phyloP scores from a whole-genome alignment of 805 yeast genomes.

The Metschnikowia lachancei region DNA sequence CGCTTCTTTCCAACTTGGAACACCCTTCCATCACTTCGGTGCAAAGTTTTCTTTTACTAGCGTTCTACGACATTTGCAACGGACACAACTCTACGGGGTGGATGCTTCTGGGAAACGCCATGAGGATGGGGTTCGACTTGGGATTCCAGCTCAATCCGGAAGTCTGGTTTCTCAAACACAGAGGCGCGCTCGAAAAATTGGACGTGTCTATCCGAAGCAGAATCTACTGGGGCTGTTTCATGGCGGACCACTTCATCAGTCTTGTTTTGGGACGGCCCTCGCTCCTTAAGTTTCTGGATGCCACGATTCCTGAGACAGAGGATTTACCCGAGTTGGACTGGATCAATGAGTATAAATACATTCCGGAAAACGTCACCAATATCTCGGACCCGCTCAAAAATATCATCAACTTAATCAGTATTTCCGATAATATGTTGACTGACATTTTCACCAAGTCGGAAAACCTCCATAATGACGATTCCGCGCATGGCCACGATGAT shows the following conservation, averaged over 20 bases:
- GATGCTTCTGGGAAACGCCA: slow-evolving; percentile 61
- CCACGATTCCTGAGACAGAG: slow-evolving; percentile 58
- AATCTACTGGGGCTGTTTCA: slow-evolving; percentile 64
- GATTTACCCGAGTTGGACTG: slow-evolving; percentile 60
- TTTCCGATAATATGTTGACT: slow-evolving; percentile 45
- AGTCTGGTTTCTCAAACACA: slow-evolving; percentile 50
- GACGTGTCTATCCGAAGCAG: slow-evolving; percentile 57
- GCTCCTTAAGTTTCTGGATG: slow-evolving; percentile 51
- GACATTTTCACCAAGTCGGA: slow-evolving; percentile 44
- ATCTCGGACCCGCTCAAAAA: slow-evolving; percentile 45
- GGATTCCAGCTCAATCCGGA: slow-evolving; percentile 63
- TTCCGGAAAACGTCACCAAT: slow-evolving; percentile 28
- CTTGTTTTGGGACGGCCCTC: slow-evolving; percentile 59
- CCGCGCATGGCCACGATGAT: slow-evolving; percentile 30
- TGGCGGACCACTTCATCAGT: slow-evolving; percentile 63
- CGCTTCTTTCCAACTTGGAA: slow-evolving; percentile 41
- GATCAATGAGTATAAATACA: slow-evolving; percentile 56
- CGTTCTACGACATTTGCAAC: slow-evolving; percentile 60
- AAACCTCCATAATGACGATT: slow-evolving; percentile 21
- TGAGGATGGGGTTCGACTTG: slow-evolving; percentile 62
- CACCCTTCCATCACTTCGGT: slow-evolving; percentile 53
- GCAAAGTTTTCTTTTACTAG: slow-evolving; percentile 56
- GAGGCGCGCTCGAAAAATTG: slow-evolving; percentile 41
- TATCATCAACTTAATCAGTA: slow-evolving; percentile 41
- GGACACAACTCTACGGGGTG: slow-evolving; percentile 60